Percentiles rank a stretch among this genome's conserved stretches.
Conservation (phyloP, 1,284 basidiomycete genomes). For the Phenoliferia sp. region DNA sequence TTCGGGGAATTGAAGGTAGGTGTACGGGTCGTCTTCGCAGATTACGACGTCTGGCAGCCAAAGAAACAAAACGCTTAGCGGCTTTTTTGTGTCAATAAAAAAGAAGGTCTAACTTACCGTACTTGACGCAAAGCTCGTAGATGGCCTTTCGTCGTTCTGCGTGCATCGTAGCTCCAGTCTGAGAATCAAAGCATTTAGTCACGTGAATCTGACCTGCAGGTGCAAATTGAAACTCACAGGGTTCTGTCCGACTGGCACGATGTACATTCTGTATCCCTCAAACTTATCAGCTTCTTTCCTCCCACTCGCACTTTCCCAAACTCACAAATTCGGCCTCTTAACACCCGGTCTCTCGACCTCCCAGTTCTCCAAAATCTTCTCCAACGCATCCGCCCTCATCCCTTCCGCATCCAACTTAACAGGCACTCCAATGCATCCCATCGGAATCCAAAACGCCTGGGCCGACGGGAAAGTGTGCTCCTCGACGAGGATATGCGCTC, state of each 20-base stretch:
- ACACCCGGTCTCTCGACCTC: conserved; percentile 53
- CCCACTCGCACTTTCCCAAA: no score
- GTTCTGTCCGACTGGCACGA: not conserved
- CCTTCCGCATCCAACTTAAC: conserved; percentile 68
- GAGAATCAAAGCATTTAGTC: no score
- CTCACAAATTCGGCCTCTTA: conserved; percentile 52
- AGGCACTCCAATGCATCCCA: conserved; percentile 46
- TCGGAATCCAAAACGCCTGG: conserved; percentile 8
- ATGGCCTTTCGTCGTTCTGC: conserved; percentile 64
- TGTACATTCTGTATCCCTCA: no score
- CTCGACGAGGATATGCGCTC: conserved; percentile 64
- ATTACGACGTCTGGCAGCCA: conserved; percentile 44
- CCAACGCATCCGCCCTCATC: conserved; percentile 59
- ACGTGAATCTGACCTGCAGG: no score
- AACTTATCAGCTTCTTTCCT: no score
- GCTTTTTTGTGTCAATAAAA: not conserved
- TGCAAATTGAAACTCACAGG: no score
- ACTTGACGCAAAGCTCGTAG: conserved; percentile 71
- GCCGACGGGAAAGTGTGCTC: conserved; percentile 47
- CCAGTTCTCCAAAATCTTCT: conserved; percentile 61
- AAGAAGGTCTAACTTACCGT: conserved; percentile 31
- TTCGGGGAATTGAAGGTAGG: conserved; percentile 59
- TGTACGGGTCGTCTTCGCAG: conserved; percentile 36
- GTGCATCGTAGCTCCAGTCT: conserved; percentile 57
- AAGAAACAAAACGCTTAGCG: not conserved